phyloP scores from a whole-genome alignment of 1,284 basidiomycete genomes.

The Cerrena zonata region DNA sequence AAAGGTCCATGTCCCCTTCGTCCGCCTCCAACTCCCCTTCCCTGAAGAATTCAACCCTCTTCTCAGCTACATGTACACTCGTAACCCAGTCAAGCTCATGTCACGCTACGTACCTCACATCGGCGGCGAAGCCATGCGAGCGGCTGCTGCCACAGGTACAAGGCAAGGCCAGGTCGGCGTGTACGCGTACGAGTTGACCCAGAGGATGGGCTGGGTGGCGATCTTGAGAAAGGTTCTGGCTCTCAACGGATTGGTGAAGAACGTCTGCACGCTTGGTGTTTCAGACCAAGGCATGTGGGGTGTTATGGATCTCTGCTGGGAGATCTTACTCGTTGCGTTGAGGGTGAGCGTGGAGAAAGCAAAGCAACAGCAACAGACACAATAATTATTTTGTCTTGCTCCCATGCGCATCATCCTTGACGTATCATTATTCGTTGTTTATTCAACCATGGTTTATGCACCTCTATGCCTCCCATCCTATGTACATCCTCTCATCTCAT shows the following conservation, averaged over 20 bases:
- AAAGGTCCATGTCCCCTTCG: slow-evolving; percentile 48
- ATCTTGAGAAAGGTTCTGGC: slow-evolving; percentile 37
- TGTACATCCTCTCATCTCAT: not conserved
- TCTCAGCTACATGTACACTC: slow-evolving; percentile 57
- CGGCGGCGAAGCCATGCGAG: not conserved
- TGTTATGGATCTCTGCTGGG: slow-evolving; percentile 54
- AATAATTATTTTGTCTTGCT: not conserved
- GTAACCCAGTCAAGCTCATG: slow-evolving; percentile 43
- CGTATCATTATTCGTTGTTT: not conserved
- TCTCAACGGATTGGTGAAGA: slow-evolving; percentile 56
- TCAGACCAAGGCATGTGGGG: slow-evolving; percentile 51
- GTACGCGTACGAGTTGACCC: slow-evolving; percentile 28
- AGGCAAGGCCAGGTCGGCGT: not conserved
- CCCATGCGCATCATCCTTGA: not conserved
- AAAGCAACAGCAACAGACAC: not conserved
- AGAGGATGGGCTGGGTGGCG: slow-evolving; percentile 23
- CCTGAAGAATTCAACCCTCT: slow-evolving; percentile 57
- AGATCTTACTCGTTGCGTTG: slow-evolving; percentile 45
- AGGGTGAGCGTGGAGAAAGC: not conserved
- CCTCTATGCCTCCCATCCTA: too few relatives aligned
- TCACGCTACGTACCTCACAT: slow-evolving; percentile 45
- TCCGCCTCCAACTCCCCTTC: slow-evolving; percentile 59
- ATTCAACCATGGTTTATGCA: too few relatives aligned
- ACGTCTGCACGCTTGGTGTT: slow-evolving; percentile 57
- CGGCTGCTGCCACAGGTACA: not conserved